phyloP scores from a whole-genome alignment of 2,329 filamentous ascomycete species.

The Colletotrichum melonis region DNA sequence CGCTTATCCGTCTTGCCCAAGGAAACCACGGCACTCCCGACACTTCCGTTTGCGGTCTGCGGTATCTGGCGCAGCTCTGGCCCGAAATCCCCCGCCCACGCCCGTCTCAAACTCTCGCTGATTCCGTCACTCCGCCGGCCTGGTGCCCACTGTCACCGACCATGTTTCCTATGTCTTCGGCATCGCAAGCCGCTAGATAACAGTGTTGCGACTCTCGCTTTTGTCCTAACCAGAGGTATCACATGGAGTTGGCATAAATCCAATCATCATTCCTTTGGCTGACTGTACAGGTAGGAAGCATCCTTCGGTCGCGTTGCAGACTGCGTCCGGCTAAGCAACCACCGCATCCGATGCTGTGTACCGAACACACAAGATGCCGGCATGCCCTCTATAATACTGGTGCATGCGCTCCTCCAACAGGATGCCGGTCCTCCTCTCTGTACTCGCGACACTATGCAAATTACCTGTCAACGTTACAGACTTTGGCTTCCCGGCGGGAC shows the following conservation, averaged over 20 bases:
- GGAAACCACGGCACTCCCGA: conserved; percentile 18
- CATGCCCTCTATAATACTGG: neutral
- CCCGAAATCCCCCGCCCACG: conserved; percentile 15
- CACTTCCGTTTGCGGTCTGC: conserved; percentile 20
- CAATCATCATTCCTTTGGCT: neutral
- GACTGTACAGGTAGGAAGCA: neutral
- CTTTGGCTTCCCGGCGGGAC: conserved; percentile 21
- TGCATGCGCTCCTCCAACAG: neutral
- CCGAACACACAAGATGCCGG: neutral
- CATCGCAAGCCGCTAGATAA: neutral
- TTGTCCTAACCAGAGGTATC: neutral
- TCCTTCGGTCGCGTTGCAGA: neutral
- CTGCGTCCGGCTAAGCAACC: neutral
- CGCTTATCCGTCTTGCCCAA: conserved; percentile 6
- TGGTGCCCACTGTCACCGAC: neutral
- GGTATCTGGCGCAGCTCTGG: neutral
- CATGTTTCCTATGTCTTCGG: neutral
- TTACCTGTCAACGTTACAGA: conserved; percentile 13
- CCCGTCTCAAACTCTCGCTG: neutral
- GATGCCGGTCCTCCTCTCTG: neutral
- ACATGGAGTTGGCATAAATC: neutral
- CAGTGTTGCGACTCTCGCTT: neutral
- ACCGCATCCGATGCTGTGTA: neutral
- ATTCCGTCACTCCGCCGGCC: neutral
- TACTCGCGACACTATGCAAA: neutral